phyloP scores from a whole-genome alignment of 2,329 filamentous ascomycete species.

The Colletotrichum horii region DNA sequence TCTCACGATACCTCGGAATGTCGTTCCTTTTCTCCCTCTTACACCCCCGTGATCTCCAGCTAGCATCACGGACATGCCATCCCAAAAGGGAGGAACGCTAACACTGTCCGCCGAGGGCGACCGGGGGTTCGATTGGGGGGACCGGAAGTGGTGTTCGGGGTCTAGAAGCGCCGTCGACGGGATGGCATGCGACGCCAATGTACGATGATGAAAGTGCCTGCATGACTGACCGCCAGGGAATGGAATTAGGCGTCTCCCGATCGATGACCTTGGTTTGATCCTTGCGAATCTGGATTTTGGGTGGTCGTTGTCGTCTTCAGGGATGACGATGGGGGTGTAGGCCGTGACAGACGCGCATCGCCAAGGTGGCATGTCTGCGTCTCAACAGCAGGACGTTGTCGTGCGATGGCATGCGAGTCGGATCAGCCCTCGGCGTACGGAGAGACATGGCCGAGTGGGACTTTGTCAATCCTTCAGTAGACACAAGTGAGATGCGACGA shows the following conservation, averaged over 20 bases:
- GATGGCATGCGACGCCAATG: constrained; percentile 13
- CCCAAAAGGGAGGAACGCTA: constrained; percentile 17
- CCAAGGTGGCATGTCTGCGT: neutral
- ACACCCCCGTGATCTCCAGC: neutral
- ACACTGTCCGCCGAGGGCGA: neutral
- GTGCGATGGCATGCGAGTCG: neutral
- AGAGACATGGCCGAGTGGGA: neutral
- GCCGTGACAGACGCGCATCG: neutral
- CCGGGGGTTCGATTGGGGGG: neutral
- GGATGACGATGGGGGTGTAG: neutral
- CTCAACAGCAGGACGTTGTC: neutral
- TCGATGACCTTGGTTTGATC: neutral
- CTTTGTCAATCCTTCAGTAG: neutral
- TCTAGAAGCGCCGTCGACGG: constrained; percentile 11
- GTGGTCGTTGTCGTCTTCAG: neutral
- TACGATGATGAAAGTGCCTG: constrained; percentile 10
- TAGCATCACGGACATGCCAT: neutral
- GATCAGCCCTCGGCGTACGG: neutral
- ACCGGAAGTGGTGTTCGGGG: neutral
- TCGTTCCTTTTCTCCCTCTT: neutral
- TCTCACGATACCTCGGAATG: neutral
- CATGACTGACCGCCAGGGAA: constrained; percentile 2
- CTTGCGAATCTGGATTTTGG: neutral
- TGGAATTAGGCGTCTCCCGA: neutral
- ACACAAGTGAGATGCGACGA: neutral